Percentiles rank a stretch among this genome's conserved stretches.
These are phyloP conservation scores for Rosa hybrid DNA, from an alignment of 331 rosid species.

Conservation along the genomic window DNA sequence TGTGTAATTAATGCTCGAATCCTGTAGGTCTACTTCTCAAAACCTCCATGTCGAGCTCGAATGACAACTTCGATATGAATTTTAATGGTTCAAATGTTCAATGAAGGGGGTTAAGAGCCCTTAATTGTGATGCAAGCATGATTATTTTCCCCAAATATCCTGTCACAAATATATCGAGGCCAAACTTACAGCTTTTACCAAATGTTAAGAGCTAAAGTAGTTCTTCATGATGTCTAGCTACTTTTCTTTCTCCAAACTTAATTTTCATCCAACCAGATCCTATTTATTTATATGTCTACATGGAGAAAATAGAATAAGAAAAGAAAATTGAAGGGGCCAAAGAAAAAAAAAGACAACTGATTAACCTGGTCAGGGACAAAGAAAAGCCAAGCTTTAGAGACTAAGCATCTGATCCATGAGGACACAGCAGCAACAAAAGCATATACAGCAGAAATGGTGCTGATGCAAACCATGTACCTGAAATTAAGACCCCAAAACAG, in stretches of 20 bases:
- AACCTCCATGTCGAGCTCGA: neutral
- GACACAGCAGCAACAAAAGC: slow-evolving; percentile 57
- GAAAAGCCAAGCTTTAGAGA: slow-evolving; percentile 75
- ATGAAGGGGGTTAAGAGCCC: neutral
- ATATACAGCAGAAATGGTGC: slow-evolving; percentile 61
- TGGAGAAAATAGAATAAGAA: neutral
- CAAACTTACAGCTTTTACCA: neutral
- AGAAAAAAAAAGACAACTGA: neutral
- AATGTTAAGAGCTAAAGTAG: neutral
- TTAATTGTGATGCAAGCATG: too few relatives aligned
- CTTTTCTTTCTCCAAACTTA: neutral
- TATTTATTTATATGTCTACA: neutral
- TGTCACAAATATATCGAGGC: too few relatives aligned
- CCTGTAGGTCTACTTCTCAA: neutral
- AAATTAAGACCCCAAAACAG: neutral
- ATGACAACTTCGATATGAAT: neutral
- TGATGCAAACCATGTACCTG: slow-evolving; percentile 80
- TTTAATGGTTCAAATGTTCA: neutral
- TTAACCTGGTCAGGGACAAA: slow-evolving; percentile 85
- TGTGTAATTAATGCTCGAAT: neutral
- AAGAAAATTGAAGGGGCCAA: neutral
- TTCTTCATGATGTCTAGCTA: neutral
- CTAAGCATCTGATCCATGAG: slow-evolving; percentile 51
- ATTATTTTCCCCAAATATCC: too few relatives aligned
- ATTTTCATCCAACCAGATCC: neutral